A percentile compares a stretch with the other conserved stretches of the same genome.
phyloP scores from a whole-genome alignment of 2,329 filamentous ascomycete species.

The Pseudocercospora cruenta region DNA sequence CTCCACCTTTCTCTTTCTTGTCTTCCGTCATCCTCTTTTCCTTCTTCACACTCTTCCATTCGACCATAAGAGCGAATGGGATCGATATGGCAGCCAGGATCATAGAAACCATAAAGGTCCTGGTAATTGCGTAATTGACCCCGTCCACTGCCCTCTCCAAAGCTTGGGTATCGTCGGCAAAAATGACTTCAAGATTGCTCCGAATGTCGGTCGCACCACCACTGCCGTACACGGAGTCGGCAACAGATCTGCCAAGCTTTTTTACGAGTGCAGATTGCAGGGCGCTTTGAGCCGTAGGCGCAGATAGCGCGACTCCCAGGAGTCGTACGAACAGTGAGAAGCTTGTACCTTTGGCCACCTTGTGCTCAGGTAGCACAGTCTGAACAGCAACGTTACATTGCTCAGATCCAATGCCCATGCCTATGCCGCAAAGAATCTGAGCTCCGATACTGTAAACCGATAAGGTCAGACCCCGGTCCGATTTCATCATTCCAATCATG shows the following conservation, averaged over 20 bases:
- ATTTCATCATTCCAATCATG: background rate
- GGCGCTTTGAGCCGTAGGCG: background rate
- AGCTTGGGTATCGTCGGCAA: background rate
- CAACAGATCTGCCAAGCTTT: slow-evolving; percentile 27
- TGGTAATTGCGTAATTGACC: slow-evolving; percentile 10
- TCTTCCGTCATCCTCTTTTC: slow-evolving; percentile 16
- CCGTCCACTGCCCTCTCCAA: background rate
- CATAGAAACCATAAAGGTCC: slow-evolving; percentile 17
- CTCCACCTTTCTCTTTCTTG: slow-evolving; percentile 4
- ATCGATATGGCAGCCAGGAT: slow-evolving; percentile 15
- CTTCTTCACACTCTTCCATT: slow-evolving; percentile 40
- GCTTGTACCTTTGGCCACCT: slow-evolving; percentile 10
- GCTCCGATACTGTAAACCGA: slow-evolving; percentile 22
- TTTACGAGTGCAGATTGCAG: background rate
- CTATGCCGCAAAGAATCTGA: slow-evolving; percentile 9
- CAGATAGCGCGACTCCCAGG: slow-evolving; percentile 27
- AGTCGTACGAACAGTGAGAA: slow-evolving; percentile 5
- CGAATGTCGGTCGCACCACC: slow-evolving; percentile 7
- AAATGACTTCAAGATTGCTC: background rate
- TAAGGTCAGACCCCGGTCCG: no score
- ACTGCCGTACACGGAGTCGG: slow-evolving; percentile 29
- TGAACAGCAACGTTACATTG: slow-evolving; percentile 13
- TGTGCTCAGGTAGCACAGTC: background rate
- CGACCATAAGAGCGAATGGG: slow-evolving; percentile 13
- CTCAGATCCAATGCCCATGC: slow-evolving; percentile 4